Percentiles rank a stretch among this genome's conserved stretches.
Evolutionary conservation across 768 basidiomycete species (phyloP).

Genomic region (Jaapia argillacea): DNA sequence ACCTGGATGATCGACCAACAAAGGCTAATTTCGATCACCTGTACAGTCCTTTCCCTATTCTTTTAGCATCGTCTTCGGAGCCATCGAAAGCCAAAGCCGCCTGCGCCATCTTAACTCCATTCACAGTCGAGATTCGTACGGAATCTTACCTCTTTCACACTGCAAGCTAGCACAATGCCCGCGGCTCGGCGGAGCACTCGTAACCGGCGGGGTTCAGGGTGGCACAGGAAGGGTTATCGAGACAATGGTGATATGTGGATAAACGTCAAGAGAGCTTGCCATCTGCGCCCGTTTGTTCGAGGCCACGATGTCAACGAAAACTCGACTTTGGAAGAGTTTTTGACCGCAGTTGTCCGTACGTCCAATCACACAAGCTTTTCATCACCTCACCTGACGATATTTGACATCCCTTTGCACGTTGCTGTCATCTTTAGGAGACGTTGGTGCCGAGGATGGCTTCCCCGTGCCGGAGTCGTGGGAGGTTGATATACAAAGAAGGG

Average conservation of each 20-base stretch:
- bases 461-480: background rate
- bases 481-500: background rate
- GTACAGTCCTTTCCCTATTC: too few relatives aligned
- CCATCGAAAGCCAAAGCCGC: too few relatives aligned
- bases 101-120: too few relatives aligned
- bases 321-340: background rate
- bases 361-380: background rate
- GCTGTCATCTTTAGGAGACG: background rate
- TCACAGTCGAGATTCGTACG: too few relatives aligned
- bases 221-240: background rate
- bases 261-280: background rate
- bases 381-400: too few relatives aligned
- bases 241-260: background rate
- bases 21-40: too few relatives aligned
- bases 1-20: too few relatives aligned
- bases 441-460: background rate
- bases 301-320: background rate
- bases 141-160: too few relatives aligned
- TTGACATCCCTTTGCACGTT: background rate
- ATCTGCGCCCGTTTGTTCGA: background rate
- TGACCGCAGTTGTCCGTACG: background rate
- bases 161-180: background rate
- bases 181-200: background rate
- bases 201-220: background rate
- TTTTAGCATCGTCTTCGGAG: too few relatives aligned